Evolutionary conservation across 495 filamentous ascomycete species (phyloP).

Genomic region (Aspergillus bridgeri): DNA sequence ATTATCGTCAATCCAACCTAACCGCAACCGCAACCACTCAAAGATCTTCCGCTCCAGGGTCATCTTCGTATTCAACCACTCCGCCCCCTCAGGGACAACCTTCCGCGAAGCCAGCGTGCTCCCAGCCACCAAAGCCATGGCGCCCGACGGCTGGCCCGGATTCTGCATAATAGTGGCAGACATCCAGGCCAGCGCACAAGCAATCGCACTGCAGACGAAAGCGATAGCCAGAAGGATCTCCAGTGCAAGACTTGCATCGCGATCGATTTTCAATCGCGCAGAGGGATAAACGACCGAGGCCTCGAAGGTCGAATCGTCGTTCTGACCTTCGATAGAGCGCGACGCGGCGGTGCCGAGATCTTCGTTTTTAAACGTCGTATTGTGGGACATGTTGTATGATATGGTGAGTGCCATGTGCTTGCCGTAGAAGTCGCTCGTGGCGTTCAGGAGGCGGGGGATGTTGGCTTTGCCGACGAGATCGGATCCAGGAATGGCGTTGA

Average conservation of each 20-base stretch:
- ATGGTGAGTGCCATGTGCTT: constrained; percentile 2
- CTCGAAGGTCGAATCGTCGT: not conserved
- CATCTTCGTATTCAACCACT: not conserved
- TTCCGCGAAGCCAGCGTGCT: constrained; percentile 2
- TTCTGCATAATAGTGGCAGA: not conserved
- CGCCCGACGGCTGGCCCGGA: constrained; percentile 1
- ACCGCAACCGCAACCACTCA: not conserved
- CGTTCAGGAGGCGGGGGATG: not conserved
- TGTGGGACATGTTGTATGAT: constrained; percentile 1
- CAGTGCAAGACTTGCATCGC: not conserved
- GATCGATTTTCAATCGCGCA: not conserved
- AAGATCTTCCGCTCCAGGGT: not conserved
- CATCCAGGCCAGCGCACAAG: not conserved
- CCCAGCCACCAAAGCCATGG: constrained; percentile 6
- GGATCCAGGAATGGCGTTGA: not conserved
- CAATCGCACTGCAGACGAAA: not conserved
- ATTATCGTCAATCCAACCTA: not conserved
- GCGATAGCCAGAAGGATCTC: not conserved
- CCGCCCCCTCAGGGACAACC: constrained; percentile 4
- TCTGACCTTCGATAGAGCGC: not conserved
- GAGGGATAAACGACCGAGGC: not conserved
- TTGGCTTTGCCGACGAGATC: not conserved
- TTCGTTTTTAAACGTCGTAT: not conserved
- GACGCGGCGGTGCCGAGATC: not conserved
- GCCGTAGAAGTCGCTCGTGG: not conserved